phyloP scores from a whole-genome alignment of 257 asterid genomes.

The Solanum medicagineum region DNA sequence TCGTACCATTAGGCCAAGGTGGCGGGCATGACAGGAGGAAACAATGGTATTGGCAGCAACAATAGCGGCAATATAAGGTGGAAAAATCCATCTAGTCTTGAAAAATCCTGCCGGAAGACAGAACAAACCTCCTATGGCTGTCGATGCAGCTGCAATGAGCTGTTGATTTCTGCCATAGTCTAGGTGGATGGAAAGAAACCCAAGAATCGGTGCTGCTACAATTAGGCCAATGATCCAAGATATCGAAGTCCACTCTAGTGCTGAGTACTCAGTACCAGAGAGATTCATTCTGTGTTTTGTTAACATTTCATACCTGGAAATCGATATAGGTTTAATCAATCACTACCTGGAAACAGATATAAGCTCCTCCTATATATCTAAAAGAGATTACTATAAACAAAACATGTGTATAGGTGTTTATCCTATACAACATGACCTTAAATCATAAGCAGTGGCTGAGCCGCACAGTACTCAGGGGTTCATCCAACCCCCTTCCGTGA shows the following conservation, averaged over 20 bases:
- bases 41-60: conserved; percentile 63
- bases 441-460: no score
- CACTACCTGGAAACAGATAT: not conserved
- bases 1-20: conserved; percentile 66
- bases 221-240: conserved; percentile 72
- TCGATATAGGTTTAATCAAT: not conserved
- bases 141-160: conserved; percentile 58
- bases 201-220: conserved; percentile 60
- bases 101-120: conserved; percentile 85
- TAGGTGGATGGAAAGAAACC: conserved; percentile 44
- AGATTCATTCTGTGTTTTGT: conserved; percentile 34
- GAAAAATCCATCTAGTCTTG: conserved; percentile 68
- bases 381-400: not conserved
- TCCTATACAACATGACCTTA: not conserved
- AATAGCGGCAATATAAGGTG: conserved; percentile 56
- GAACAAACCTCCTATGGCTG: conserved; percentile 68
- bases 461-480: no score
- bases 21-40: conserved; percentile 54
- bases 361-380: no score
- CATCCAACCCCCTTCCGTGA: no score
- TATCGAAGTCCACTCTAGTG: conserved; percentile 68
- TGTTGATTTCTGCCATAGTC: conserved; percentile 58
- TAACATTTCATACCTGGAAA: conserved; percentile 51
- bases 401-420: not conserved
- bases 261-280: conserved; percentile 32